These are phyloP conservation scores for Teratosphaeria pseudoeucalypti DNA, from an alignment of 2,329 filamentous ascomycete species.

Conservation along the genomic window DNA sequence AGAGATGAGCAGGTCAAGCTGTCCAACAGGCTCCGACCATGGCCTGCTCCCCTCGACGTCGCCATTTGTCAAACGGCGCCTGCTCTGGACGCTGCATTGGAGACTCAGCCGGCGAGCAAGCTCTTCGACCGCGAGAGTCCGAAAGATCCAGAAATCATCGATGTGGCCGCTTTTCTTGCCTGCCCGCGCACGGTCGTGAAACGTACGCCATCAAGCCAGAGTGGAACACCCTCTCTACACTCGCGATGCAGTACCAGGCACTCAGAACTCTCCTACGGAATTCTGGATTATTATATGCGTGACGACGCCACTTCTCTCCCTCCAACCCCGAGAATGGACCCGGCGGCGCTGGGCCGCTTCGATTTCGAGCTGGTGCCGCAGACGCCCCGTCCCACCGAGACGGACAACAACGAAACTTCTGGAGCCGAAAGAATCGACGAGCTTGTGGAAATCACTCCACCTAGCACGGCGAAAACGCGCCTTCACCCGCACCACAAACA, in stretches of 20 bases:
- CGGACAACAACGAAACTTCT: constrained; percentile 3
- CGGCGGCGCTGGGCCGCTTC: constrained; percentile 19
- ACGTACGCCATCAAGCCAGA: neutral
- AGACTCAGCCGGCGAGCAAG: neutral
- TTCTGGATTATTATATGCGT: constrained; percentile 22
- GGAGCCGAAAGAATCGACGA: constrained; percentile 7
- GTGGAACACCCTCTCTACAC: constrained; percentile 6
- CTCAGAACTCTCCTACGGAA: constrained; percentile 22
- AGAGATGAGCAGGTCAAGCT: constrained; percentile 8
- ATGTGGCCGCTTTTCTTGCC: constrained; percentile 8
- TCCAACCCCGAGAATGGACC: constrained; percentile 12
- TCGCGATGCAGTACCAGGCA: constrained; percentile 13
- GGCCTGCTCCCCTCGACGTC: neutral
- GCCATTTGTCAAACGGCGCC: neutral
- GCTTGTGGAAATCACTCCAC: constrained; percentile 9
- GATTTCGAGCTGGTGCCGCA: constrained; percentile 17
- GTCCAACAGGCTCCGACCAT: constrained; percentile 1
- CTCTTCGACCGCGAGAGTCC: constrained; percentile 2
- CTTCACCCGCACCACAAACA: constrained; percentile 5
- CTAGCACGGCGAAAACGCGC: constrained; percentile 2
- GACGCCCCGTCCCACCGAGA: constrained; percentile 1
- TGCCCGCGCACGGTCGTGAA: constrained; percentile 8
- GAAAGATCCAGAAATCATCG: constrained; percentile 17
- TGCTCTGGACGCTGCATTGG: neutral
- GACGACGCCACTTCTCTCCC: constrained; percentile 14